A percentile compares a stretch with the other conserved stretches of the same genome.
These are phyloP conservation scores for Neostapfia colusana DNA, from an alignment of 176 grass and related monocot species.

Conservation along the genomic window DNA sequence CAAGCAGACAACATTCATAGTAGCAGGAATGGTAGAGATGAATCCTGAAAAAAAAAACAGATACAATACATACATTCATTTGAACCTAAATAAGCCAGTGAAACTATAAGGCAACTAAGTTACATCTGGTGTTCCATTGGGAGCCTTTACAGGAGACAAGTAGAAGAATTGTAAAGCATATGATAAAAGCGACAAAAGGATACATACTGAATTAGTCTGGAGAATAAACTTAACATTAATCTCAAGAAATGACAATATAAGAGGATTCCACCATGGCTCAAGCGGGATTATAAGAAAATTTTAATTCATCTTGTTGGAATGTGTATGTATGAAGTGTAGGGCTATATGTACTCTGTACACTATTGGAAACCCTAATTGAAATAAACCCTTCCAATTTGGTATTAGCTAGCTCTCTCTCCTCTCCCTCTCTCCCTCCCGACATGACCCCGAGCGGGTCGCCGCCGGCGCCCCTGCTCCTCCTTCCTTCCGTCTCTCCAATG, in stretches of 20 bases:
- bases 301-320: no score
- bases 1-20: not conserved
- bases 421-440: no score
- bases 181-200: not conserved
- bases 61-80: not conserved
- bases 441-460: no score
- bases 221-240: not conserved
- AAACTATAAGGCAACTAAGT: not conserved
- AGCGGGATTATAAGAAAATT: not conserved
- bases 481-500: no score
- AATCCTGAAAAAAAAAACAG: constrained; percentile 6
- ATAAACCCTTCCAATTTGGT: no score
- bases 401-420: no score
- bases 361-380: no score
- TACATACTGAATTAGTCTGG: not conserved
- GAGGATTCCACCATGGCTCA: not conserved
- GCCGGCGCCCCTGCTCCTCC: no score
- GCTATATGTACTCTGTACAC: no score
- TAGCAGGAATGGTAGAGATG: not conserved
- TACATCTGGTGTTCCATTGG: not conserved
- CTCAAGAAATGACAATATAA: not conserved
- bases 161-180: not conserved
- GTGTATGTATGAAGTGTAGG: no score
- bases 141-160: not conserved
- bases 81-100: not conserved